Base-by-base conservation (phyloP, 1,139 yeast species). In the Scheffersomyces stambukii region DNA sequence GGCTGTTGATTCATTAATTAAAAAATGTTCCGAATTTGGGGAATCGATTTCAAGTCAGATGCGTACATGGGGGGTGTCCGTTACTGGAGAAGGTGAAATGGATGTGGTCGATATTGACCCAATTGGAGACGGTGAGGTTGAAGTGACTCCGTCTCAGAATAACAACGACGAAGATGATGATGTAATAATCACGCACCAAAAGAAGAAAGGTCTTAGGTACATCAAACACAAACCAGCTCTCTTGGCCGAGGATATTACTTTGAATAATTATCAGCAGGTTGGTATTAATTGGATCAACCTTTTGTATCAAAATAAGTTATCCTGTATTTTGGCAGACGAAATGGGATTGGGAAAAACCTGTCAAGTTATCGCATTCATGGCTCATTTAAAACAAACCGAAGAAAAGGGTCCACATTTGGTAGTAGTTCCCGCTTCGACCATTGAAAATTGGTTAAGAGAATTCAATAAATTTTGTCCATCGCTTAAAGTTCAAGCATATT, bases 261-360 rank as follows among this genome's bases (percentile, higher is more conserved):
- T 91, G 44, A 91, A 91, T 48, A 80, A 77, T 47, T 91, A 91
- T 53, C 98, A 91, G 61, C 91, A 88, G 47, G 95, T 91, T 12
- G 99, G 99, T 28, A 64, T 93, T 32, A 91, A 91, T 52, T 93
- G 99, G 99, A 64, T 93, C 32, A 73, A 81, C 41, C 56, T 91
- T 32, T 64, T 93, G 21, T 91, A 89, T 54, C 76, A 75, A 35
- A 77, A 83, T 47, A 72, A 77, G 14, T 65, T 91, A 33, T 86
- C 96, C 6, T 89, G 98, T 59, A 91, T 91, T 35, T 64, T 91
- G 28, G 99, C 98, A 0, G 99, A 91, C 58, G 99, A 91, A 55
- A 88, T 89, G 97, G 97, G 97, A 8, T 64, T 91, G 29, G 98
- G 98, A 34, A 91, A 91, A 52, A 91, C 97, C 0, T 83, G 95